These are phyloP conservation scores for Zea mays DNA, from an alignment of 176 grass and related monocot species.

Conservation along the genomic window Zm-B73-REFERENCE-NAM-5.0 NC_050096.1:32983001-32983500, in stretches of 20 bases:
- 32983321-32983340: conserved; percentile 67
- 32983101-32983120: not conserved
- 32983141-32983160: not conserved
- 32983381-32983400: not conserved
- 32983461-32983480: conserved; percentile 25
- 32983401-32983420: not conserved
- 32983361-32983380: conserved; percentile 24
- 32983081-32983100: not conserved
- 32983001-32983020: not conserved
- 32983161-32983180: not conserved
- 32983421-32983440: not conserved
- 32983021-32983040: not conserved
- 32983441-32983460: not conserved
- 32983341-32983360: not conserved
- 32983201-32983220: conserved; percentile 7
- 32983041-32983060: not conserved
- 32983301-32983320: conserved; percentile 65
- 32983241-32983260: conserved; percentile 29
- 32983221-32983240: not conserved
- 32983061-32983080: not conserved
- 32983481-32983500: not conserved
- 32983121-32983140: not conserved
- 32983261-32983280: conserved; percentile 18
- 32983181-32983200: not conserved
- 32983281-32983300: conserved; percentile 67